These are phyloP conservation scores for Benincasa hispida DNA, from an alignment of 306 rosid genomes.

Conservation along the genomic window DNA sequence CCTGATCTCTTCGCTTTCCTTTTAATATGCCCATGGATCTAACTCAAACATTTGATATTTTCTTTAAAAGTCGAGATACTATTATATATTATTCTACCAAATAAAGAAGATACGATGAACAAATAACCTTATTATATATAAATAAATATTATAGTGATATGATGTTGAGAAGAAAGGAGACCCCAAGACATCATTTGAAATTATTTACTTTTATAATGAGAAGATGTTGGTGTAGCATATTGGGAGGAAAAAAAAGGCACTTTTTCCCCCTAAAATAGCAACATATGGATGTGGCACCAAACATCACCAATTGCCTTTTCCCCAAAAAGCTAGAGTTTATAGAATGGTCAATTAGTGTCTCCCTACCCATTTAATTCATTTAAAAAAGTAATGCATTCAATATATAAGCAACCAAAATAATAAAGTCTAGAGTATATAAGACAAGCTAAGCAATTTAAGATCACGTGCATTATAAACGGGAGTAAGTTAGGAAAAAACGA, in stretches of 20 bases:
- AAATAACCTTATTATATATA: no score
- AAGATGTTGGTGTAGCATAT: no score
- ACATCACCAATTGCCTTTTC: neutral
- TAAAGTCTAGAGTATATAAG: neutral
- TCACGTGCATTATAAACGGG: neutral
- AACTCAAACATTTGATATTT: no score
- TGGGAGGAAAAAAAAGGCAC: neutral
- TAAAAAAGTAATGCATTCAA: neutral
- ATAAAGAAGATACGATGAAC: no score
- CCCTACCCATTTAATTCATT: neutral
- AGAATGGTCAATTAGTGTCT: neutral
- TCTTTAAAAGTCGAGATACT: no score
- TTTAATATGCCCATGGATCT: no score
- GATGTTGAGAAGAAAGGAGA: no score
- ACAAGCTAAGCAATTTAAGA: neutral
- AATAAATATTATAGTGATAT: no score
- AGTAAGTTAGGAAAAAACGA: neutral
- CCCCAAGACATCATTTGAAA: no score
- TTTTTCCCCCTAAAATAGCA: neutral
- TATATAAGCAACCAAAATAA: neutral
- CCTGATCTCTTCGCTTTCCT: no score
- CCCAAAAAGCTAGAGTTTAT: neutral
- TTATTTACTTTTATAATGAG: no score
- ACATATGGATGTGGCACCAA: neutral
- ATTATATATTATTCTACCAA: no score